These are phyloP conservation scores for Trichoderma sp. DNA, from an alignment of 2,329 filamentous ascomycete genomes.

Conservation along the genomic window DNA sequence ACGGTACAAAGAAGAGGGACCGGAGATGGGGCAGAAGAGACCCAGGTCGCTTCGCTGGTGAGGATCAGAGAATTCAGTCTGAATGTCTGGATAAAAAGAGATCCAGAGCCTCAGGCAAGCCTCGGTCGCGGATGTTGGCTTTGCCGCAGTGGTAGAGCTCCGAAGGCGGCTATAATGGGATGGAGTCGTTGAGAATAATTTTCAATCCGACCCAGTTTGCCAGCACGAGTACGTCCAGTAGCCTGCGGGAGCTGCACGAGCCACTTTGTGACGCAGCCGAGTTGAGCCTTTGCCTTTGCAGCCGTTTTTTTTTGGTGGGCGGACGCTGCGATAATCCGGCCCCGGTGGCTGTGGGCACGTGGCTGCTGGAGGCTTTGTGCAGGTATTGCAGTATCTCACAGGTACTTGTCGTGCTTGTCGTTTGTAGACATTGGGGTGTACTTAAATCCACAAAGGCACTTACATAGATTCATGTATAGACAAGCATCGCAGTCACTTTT, in stretches of 20 bases:
- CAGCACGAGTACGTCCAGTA: not conserved
- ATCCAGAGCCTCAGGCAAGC: conserved; percentile 3
- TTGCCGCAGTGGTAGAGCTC: conserved; percentile 23
- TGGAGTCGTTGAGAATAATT: conserved; percentile 27
- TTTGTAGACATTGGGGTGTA: not conserved
- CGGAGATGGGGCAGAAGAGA: not conserved
- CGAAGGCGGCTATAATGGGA: conserved; percentile 20
- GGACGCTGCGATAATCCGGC: conserved; percentile 14
- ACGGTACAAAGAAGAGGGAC: conserved; percentile 1
- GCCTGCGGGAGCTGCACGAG: conserved; percentile 18
- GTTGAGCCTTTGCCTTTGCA: not conserved
- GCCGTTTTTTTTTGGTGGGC: not conserved
- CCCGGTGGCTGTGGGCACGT: conserved; percentile 16
- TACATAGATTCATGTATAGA: not conserved
- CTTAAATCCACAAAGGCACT: not conserved
- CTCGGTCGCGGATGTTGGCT: conserved; percentile 9
- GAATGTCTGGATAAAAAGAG: not conserved
- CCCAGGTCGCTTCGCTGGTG: conserved; percentile 8
- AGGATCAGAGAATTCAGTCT: not conserved
- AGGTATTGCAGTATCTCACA: not conserved
- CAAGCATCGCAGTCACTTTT: not conserved
- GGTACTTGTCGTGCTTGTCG: not conserved
- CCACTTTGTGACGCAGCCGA: conserved; percentile 15
- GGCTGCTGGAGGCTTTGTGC: not conserved
- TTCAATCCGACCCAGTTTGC: conserved; percentile 22